Evolutionary conservation across 176 grass and related monocot species (phyloP).

Genomic region (Metroxylon sagu): DNA sequence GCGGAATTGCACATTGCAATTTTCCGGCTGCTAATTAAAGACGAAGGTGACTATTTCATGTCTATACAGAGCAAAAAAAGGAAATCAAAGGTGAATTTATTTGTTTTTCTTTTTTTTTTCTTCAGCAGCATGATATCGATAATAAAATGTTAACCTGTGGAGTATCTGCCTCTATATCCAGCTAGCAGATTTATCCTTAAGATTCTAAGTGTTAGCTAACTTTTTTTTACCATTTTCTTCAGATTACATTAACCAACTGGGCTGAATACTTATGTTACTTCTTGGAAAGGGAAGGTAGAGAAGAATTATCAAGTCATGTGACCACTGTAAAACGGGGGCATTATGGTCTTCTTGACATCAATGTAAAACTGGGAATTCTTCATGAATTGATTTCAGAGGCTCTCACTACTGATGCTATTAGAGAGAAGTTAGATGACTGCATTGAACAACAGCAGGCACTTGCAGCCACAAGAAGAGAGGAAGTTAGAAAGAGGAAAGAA

Average conservation of each 20-base stretch:
- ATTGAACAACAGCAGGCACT: constrained; percentile 48
- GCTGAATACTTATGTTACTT: constrained; percentile 67
- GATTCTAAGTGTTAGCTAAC: no score
- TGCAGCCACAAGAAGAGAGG: constrained; percentile 45
- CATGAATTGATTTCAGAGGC: constrained; percentile 59
- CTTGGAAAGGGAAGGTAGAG: constrained; percentile 47
- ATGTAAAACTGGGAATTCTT: constrained; percentile 58
- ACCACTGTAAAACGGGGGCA: constrained; percentile 61
- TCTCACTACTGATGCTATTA: constrained; percentile 51
- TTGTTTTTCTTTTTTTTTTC: constrained; percentile 9
- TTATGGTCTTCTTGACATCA: constrained; percentile 65
- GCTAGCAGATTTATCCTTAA: no score
- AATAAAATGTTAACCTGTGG: no score
- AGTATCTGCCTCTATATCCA: no score
- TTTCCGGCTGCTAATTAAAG: constrained; percentile 57
- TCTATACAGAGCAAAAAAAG: constrained; percentile 48
- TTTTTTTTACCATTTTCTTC: background rate
- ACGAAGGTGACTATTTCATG: constrained; percentile 57
- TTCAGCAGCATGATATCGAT: background rate
- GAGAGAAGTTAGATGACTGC: constrained; percentile 55
- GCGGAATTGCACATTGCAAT: constrained; percentile 68
- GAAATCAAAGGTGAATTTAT: constrained; percentile 46
- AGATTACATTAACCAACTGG: constrained; percentile 71
- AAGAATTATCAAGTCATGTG: constrained; percentile 43
- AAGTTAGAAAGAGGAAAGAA: constrained; percentile 52